Conservation (phyloP, 768 basidiomycete genomes). For the Mycena indigotica region DNA sequence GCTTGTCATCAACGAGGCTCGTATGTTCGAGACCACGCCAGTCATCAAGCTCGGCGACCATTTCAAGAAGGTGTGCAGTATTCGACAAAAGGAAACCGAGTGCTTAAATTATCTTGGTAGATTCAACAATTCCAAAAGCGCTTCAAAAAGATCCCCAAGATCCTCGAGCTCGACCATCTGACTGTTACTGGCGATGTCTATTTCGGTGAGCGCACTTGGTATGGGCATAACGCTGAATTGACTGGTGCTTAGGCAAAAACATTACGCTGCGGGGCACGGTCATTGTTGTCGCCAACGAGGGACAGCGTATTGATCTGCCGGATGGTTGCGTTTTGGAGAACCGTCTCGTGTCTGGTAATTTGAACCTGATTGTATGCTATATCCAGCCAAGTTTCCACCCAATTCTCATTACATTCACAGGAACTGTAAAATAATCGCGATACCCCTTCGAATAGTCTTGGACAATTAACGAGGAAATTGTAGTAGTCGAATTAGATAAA, state of each 20-base stretch:
- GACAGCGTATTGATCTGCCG: slow-evolving; percentile 76
- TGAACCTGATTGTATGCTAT: slow-evolving; percentile 53
- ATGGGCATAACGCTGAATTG: slow-evolving; percentile 66
- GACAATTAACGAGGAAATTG: neutral
- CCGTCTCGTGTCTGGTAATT: slow-evolving; percentile 62
- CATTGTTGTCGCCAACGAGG: slow-evolving; percentile 69
- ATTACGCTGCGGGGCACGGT: slow-evolving; percentile 34
- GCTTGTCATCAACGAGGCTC: slow-evolving; percentile 77
- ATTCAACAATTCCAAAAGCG: slow-evolving; percentile 90
- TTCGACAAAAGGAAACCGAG: too few species aligned
- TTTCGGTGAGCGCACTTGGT: slow-evolving; percentile 86
- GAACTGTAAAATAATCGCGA: slow-evolving; percentile 12
- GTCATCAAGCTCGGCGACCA: slow-evolving; percentile 96
- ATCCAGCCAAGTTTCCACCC: neutral
- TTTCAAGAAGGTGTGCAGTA: slow-evolving; percentile 81
- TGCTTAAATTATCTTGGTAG: too few species aligned
- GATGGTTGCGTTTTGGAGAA: slow-evolving; percentile 74
- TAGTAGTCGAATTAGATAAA: neutral
- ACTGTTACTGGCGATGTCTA: slow-evolving; percentile 91
- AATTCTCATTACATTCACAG: neutral
- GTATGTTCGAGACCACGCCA: slow-evolving; percentile 88
- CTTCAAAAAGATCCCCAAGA: slow-evolving; percentile 92
- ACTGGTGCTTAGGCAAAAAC: neutral
- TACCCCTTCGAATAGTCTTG: neutral
- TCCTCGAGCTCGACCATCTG: slow-evolving; percentile 91